Conservation (phyloP, 192 early-diverging fungal species). For the Borealophlyctis nickersoniae region DNA sequence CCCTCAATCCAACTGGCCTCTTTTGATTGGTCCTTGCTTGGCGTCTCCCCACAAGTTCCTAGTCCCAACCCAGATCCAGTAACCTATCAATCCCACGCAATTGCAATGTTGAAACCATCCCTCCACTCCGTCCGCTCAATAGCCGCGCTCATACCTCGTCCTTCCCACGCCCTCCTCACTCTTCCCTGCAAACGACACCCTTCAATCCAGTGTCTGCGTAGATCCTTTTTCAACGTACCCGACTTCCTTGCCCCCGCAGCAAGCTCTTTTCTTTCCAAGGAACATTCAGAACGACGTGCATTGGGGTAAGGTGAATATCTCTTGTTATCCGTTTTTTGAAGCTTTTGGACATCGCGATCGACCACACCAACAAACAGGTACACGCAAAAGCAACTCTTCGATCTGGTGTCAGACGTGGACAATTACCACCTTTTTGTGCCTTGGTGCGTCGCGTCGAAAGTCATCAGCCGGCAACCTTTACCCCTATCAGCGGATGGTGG, state of each 20-base stretch:
- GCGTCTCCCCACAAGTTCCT: no score
- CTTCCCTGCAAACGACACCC: no score
- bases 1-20: no score
- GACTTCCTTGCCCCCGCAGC: not conserved
- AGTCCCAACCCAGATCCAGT: no score
- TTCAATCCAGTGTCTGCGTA: no score
- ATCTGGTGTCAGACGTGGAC: conserved; percentile 76
- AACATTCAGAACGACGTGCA: not conserved
- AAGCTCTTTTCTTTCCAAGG: not conserved
- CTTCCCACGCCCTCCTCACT: no score
- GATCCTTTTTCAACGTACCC: not conserved
- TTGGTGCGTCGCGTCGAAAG: conserved; percentile 67
- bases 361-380: conserved; percentile 55
- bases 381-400: conserved; percentile 74
- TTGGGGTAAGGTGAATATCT: not conserved
- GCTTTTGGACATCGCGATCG: not conserved
- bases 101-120: no score
- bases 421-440: conserved; percentile 81
- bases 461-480: conserved; percentile 41
- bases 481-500: not conserved
- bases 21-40: no score
- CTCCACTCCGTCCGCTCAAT: no score
- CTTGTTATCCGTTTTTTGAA: not conserved
- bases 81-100: no score
- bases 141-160: no score